A percentile compares a stretch with the other conserved stretches of the same genome.
These are phyloP conservation scores for Globisporangium iwayamae DNA, from an alignment of 352 stramenopile genomes.

Conservation along the genomic window DNA sequence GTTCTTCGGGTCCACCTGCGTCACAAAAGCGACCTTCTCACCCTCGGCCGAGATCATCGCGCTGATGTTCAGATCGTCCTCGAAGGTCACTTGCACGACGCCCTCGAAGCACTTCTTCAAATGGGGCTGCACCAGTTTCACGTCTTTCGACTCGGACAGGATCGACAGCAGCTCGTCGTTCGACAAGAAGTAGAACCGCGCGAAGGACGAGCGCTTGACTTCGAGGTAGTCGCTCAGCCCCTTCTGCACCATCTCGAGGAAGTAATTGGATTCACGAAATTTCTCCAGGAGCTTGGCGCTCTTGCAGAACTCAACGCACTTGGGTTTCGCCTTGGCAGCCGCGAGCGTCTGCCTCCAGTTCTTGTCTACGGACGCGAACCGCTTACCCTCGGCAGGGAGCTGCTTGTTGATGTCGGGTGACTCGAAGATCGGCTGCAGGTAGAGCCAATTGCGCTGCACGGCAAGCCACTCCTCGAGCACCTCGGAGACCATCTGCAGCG, in stretches of 20 bases:
- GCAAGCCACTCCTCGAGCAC: slow-evolving; percentile 94
- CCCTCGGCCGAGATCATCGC: slow-evolving; percentile 91
- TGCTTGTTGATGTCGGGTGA: slow-evolving; percentile 96
- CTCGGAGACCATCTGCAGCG: slow-evolving; percentile 89
- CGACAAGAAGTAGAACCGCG: slow-evolving; percentile 93
- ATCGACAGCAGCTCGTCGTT: slow-evolving; percentile 94
- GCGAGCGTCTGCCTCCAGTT: slow-evolving; percentile 92
- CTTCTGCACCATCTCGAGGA: slow-evolving; percentile 92
- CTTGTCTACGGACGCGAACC: slow-evolving; percentile 94
- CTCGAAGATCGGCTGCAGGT: slow-evolving; percentile 95
- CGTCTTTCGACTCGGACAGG: slow-evolving; percentile 91
- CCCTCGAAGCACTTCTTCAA: slow-evolving; percentile 95
- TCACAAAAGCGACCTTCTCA: slow-evolving; percentile 84
- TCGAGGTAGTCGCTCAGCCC: slow-evolving; percentile 91
- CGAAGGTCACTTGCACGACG: slow-evolving; percentile 88
- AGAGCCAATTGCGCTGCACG: slow-evolving; percentile 95
- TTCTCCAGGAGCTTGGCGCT: slow-evolving; percentile 90
- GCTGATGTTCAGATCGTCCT: slow-evolving; percentile 89
- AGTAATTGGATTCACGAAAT: slow-evolving; percentile 93
- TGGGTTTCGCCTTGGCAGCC: slow-evolving; percentile 82
- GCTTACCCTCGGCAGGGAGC: slow-evolving; percentile 91
- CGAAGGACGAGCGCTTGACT: slow-evolving; percentile 90
- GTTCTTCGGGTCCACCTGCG: slow-evolving; percentile 83
- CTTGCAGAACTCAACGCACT: slow-evolving; percentile 92
- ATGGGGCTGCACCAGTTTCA: slow-evolving; percentile 90